These are phyloP conservation scores for Pseudopyricularia javanii DNA, from an alignment of 2,329 filamentous ascomycete genomes.

Conservation along the genomic window DNA sequence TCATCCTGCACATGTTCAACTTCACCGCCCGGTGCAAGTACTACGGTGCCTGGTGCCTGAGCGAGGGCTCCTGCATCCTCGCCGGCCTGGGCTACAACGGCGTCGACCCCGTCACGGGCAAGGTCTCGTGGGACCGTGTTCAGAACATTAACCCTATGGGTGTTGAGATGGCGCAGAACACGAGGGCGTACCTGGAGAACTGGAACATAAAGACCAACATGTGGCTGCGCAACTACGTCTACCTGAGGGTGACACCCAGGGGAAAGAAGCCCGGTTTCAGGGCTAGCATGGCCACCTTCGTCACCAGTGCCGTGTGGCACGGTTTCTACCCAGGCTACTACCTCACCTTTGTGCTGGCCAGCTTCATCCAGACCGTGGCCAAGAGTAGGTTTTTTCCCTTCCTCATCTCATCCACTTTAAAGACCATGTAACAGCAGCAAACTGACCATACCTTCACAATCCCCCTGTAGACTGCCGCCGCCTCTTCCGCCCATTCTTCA, in stretches of 20 bases:
- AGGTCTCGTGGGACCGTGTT: constrained; percentile 79
- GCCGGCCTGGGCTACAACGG: constrained; percentile 91
- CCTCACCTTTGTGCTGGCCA: constrained; percentile 75
- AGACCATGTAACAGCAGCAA: no score
- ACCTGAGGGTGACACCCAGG: constrained; percentile 84
- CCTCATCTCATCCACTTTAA: no score
- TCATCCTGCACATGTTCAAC: constrained; percentile 72
- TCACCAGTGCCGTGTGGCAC: constrained; percentile 93
- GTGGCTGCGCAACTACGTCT: constrained; percentile 93
- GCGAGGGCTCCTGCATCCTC: constrained; percentile 89
- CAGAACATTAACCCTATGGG: constrained; percentile 79
- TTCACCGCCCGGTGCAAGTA: constrained; percentile 81
- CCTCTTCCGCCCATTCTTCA: constrained; percentile 82
- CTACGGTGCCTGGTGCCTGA: constrained; percentile 89
- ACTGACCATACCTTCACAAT: no score
- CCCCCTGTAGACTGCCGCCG: constrained; percentile 64
- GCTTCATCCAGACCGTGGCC: constrained; percentile 82
- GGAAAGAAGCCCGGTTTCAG: constrained; percentile 95
- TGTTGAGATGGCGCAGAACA: constrained; percentile 86
- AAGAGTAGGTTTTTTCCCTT: constrained; percentile 57
- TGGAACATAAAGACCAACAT: constrained; percentile 99
- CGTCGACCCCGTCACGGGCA: constrained; percentile 71
- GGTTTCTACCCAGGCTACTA: constrained; percentile 98
- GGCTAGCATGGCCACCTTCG: constrained; percentile 86
- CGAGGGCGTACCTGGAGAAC: constrained; percentile 76